Percentiles rank a stretch among this genome's conserved stretches.
Evolutionary conservation across 2,329 filamentous ascomycete genomes (phyloP).

Genomic region (Neopestalotiopsis rosae): DNA sequence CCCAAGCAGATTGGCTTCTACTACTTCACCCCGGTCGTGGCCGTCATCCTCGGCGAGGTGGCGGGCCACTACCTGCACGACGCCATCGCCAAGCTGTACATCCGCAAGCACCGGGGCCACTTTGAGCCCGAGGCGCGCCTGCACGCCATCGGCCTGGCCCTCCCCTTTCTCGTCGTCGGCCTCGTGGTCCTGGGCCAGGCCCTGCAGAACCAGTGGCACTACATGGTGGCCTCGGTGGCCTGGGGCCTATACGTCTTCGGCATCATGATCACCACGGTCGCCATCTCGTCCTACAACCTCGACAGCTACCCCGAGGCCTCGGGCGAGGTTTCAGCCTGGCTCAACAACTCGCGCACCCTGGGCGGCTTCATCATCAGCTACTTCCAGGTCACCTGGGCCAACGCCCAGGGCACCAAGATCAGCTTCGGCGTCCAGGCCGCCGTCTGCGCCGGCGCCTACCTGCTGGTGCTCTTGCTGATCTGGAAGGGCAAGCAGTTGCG

Average conservation of each 20-base stretch:
- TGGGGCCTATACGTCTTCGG: slow-evolving; percentile 63
- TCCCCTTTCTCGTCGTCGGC: slow-evolving; percentile 54
- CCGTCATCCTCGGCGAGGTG: slow-evolving; percentile 57
- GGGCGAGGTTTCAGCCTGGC: slow-evolving; percentile 58
- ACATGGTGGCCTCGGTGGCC: slow-evolving; percentile 51
- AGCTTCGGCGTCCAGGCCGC: slow-evolving; percentile 54
- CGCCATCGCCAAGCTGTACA: slow-evolving; percentile 48
- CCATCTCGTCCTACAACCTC: slow-evolving; percentile 56
- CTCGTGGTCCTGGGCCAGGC: slow-evolving; percentile 58
- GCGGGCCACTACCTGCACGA: slow-evolving; percentile 64
- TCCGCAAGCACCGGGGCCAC: slow-evolving; percentile 50
- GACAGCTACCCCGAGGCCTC: slow-evolving; percentile 60
- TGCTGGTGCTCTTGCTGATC: slow-evolving; percentile 41
- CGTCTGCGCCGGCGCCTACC: slow-evolving; percentile 41
- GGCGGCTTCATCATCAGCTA: slow-evolving; percentile 59
- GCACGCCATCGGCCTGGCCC: slow-evolving; percentile 49
- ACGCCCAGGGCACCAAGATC: slow-evolving; percentile 45
- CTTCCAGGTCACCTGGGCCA: slow-evolving; percentile 57
- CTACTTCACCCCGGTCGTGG: slow-evolving; percentile 64
- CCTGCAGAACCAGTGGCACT: slow-evolving; percentile 55
- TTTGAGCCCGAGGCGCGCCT: slow-evolving; percentile 64
- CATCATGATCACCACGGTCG: slow-evolving; percentile 59
- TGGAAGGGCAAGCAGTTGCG: slow-evolving; percentile 43
- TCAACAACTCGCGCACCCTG: slow-evolving; percentile 53
- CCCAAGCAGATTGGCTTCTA: slow-evolving; percentile 57